Conservation (phyloP, 2,329 filamentous ascomycete species). For the Colletotrichum musicola region DNA sequence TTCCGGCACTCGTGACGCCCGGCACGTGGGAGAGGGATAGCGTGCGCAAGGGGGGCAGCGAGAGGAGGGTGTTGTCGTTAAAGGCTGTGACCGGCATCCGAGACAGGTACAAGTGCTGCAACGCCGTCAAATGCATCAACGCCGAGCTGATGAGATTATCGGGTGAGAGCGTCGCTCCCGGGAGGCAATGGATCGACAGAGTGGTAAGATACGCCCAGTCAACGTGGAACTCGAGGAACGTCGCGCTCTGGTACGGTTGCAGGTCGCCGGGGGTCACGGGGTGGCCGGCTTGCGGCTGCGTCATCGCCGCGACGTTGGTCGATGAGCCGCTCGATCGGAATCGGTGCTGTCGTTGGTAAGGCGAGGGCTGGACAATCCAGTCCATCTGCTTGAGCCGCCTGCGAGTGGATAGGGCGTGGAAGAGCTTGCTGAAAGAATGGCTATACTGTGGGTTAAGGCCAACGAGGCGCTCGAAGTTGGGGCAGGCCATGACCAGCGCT, state of each 20-base stretch:
- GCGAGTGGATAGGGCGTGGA: constrained; percentile 71
- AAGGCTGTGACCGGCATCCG: constrained; percentile 68
- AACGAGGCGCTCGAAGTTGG: constrained; percentile 70
- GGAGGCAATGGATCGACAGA: constrained; percentile 70
- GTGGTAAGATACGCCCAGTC: constrained; percentile 69
- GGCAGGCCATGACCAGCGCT: constrained; percentile 73
- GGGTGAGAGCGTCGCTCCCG: constrained; percentile 66
- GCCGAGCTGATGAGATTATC: constrained; percentile 65
- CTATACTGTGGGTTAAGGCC: constrained; percentile 68
- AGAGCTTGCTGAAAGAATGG: constrained; percentile 67
- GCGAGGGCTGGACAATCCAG: constrained; percentile 65
- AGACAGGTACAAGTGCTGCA: constrained; percentile 71
- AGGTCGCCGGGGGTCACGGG: constrained; percentile 51
- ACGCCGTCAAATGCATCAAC: constrained; percentile 63
- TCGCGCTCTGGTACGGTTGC: constrained; percentile 55
- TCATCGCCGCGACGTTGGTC: constrained; percentile 8
- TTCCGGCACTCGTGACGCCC: constrained; percentile 67
- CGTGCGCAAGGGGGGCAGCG: constrained; percentile 66
- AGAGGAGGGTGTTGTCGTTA: constrained; percentile 66
- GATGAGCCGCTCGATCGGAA: constrained; percentile 41
- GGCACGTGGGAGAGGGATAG: constrained; percentile 68
- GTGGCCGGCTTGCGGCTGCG: constrained; percentile 15
- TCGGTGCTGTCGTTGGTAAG: constrained; percentile 51
- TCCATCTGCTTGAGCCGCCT: constrained; percentile 67
- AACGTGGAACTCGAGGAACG: constrained; percentile 64